phyloP scores from a whole-genome alignment of 2,329 filamentous ascomycete species.

The Aspergillus sergii region DNA sequence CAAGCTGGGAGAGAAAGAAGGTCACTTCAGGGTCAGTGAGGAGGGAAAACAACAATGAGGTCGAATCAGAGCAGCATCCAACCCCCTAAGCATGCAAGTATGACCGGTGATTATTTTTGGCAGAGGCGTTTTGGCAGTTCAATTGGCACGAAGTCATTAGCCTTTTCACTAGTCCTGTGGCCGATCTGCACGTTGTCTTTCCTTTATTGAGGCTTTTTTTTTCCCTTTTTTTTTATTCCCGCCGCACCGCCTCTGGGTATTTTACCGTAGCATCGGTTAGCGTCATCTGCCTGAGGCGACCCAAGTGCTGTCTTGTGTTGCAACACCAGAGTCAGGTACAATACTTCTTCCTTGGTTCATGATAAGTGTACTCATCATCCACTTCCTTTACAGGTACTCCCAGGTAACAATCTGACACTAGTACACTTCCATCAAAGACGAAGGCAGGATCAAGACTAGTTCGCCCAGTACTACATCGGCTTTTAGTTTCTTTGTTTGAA shows the following conservation, averaged over 20 bases:
- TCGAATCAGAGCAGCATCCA: neutral
- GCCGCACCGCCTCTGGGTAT: neutral
- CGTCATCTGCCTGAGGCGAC: neutral
- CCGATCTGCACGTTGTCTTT: constrained; percentile 2
- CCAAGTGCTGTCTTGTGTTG: neutral
- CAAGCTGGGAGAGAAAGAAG: neutral
- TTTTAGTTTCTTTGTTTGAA: neutral
- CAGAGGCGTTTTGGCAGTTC: neutral
- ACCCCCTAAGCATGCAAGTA: constrained; percentile 8
- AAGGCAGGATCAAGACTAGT: neutral
- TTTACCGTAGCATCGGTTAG: constrained; percentile 2
- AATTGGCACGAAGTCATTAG: constrained; percentile 1
- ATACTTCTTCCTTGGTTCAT: neutral
- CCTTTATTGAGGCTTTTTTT: neutral
- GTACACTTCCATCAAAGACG: neutral
- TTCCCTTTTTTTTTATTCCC: neutral
- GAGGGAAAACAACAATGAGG: neutral
- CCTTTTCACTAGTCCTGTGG: constrained; percentile 2
- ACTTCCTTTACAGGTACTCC: too few species aligned
- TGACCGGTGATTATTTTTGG: constrained; percentile 7
- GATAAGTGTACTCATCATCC: too few species aligned
- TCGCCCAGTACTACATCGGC: neutral
- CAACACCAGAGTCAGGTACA: neutral
- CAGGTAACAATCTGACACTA: too few species aligned
- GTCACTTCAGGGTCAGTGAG: neutral